Evolutionary conservation across 345 rosid species (phyloP).

Genomic region (Brassica rapa): DNA sequence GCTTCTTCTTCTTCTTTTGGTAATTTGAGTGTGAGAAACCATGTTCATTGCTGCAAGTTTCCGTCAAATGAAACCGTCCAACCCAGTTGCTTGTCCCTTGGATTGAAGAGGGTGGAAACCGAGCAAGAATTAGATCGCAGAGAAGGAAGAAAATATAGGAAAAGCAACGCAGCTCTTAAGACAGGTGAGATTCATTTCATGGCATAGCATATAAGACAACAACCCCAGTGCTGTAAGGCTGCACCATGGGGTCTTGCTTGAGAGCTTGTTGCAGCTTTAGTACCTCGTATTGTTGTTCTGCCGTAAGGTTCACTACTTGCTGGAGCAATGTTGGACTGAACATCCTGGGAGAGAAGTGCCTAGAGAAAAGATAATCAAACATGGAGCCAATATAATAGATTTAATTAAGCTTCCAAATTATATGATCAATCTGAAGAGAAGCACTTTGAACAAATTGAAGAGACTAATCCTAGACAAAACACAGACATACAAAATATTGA

Average conservation of each 20-base stretch:
- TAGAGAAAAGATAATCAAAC: slow-evolving; percentile 28
- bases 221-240: slow-evolving; percentile 47
- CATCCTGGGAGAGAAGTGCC: slow-evolving; percentile 51
- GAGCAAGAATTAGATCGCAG: neutral
- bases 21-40: neutral
- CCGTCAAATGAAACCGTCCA: neutral
- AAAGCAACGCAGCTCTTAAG: neutral
- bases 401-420: neutral
- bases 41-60: slow-evolving; percentile 9
- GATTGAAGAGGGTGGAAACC: slow-evolving; percentile 1
- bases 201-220: slow-evolving; percentile 1
- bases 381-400: neutral
- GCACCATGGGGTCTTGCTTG: slow-evolving; percentile 58
- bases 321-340: slow-evolving; percentile 73
- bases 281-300: slow-evolving; percentile 86
- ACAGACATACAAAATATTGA: neutral
- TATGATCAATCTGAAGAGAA: neutral
- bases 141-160: neutral
- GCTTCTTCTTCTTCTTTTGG: slow-evolving; percentile 8
- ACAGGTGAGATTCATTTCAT: neutral
- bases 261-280: slow-evolving; percentile 82
- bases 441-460: neutral
- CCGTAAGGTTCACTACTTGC: slow-evolving; percentile 81
- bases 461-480: neutral
- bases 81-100: slow-evolving; percentile 11